Evolutionary conservation across 306 rosid species (phyloP).

Genomic region (Cucurbita moschata): DNA sequence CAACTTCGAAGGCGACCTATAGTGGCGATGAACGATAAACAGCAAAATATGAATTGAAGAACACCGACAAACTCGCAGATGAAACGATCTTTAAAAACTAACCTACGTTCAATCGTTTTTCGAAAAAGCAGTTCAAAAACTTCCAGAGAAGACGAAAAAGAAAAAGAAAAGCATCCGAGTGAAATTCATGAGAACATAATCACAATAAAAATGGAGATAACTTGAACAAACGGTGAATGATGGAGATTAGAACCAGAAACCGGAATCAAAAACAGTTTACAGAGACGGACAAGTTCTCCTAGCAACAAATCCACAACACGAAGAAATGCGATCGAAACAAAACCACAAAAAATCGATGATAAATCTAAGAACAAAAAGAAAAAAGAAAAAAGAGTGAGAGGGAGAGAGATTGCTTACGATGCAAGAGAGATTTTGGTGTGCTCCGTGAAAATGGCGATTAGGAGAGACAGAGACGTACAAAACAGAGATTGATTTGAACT

Average conservation of each 20-base stretch:
- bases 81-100: neutral
- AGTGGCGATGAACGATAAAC: neutral
- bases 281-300: neutral
- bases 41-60: neutral
- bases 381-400: neutral
- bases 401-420: neutral
- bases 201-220: neutral
- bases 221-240: neutral
- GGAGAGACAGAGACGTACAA: neutral
- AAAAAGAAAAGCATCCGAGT: neutral
- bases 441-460: neutral
- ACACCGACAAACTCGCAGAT: neutral
- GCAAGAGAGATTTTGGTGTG: neutral
- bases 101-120: neutral
- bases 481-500: neutral
- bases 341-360: neutral
- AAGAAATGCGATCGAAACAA: neutral
- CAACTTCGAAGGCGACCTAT: neutral
- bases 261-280: neutral
- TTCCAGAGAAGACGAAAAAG: neutral
- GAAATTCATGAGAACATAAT: neutral
- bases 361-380: neutral
- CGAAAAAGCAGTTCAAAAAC: neutral
- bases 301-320: neutral
- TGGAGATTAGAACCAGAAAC: neutral